A percentile compares a stretch with the other conserved stretches of the same genome.
Conservation (phyloP, 1,139 yeast genomes). For the Hemisphaericaspora lyxosophila region DNA sequence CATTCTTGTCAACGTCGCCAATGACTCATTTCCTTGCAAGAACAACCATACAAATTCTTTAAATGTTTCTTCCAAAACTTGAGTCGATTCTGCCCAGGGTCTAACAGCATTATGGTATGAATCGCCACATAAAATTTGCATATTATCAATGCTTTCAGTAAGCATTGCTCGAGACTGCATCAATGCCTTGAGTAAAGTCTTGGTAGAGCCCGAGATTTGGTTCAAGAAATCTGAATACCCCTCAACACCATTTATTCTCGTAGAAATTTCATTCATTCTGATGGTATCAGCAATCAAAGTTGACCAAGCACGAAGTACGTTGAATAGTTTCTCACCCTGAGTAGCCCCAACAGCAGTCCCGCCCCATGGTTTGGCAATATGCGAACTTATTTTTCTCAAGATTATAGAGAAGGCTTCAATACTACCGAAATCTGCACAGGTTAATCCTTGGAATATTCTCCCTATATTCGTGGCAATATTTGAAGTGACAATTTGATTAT, state of each 20-base stretch:
- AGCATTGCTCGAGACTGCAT: constrained; percentile 29
- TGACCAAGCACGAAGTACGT: constrained; percentile 24
- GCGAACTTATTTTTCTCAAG: constrained; percentile 10
- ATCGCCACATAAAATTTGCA: constrained; percentile 17
- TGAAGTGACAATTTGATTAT: constrained; percentile 21
- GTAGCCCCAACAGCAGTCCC: constrained; percentile 15
- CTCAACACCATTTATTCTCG: constrained; percentile 42
- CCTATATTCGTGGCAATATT: constrained; percentile 15
- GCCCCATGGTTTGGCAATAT: constrained; percentile 15
- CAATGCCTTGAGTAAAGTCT: constrained; percentile 37
- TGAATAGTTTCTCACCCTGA: constrained; percentile 18
- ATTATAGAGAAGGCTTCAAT: neutral
- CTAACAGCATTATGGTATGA: constrained; percentile 17
- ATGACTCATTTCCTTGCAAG: constrained; percentile 48
- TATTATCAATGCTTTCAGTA: constrained; percentile 19
- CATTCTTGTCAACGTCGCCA: constrained; percentile 29
- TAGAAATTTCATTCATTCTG: constrained; percentile 54
- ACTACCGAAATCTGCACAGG: constrained; percentile 14
- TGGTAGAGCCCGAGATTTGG: constrained; percentile 34
- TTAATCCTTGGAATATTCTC: constrained; percentile 11
- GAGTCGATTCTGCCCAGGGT: constrained; percentile 10
- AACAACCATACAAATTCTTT: constrained; percentile 39
- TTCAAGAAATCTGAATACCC: constrained; percentile 35
- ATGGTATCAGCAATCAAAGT: constrained; percentile 54
- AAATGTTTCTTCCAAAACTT: constrained; percentile 30